These are phyloP conservation scores for sorghum (Sorghum bicolor) DNA, from an alignment of 176 grass and related monocot species.

Conservation along the genomic window Sorghum_bicolor_NCBIv3 NC_012870.2:78810001-78810500, in stretches of 20 bases:
- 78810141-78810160: slow-evolving; percentile 89
- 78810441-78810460: neutral
- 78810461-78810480: neutral
- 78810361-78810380: neutral
- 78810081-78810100: neutral
- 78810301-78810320: neutral
- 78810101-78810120: neutral
- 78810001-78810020: neutral
- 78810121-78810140: slow-evolving; percentile 33
- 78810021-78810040: no score
- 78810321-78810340: neutral
- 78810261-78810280: slow-evolving; percentile 47
- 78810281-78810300: neutral
- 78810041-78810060: neutral
- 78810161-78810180: slow-evolving; percentile 96
- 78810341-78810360: neutral
- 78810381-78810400: neutral
- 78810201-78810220: slow-evolving; percentile 72
- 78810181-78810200: slow-evolving; percentile 78
- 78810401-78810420: neutral
- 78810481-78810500: neutral
- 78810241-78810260: slow-evolving; percentile 80
- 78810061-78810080: neutral
- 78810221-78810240: slow-evolving; percentile 86
- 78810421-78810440: neutral